phyloP scores from a whole-genome alignment of 345 rosid genomes.

The Aquilaria malaccensis region DNA sequence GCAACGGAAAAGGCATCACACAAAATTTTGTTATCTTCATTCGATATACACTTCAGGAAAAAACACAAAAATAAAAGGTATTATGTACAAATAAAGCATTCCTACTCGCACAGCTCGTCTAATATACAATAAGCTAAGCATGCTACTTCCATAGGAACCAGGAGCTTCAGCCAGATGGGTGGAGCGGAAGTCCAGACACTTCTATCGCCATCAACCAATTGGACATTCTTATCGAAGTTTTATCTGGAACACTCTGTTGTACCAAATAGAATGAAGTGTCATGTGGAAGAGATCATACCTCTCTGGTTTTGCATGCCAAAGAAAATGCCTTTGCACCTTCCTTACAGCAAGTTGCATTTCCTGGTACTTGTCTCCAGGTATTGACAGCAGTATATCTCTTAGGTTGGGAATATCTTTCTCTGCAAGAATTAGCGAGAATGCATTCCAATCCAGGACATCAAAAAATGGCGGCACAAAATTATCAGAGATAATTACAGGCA shows the following conservation, averaged over 20 bases:
- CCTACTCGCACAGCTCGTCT: neutral
- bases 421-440: constrained; percentile 64
- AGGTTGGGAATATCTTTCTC: constrained; percentile 83
- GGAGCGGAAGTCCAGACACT: no score
- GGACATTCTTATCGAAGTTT: constrained; percentile 38
- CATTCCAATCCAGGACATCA: constrained; percentile 71
- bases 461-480: constrained; percentile 90
- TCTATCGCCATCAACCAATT: neutral
- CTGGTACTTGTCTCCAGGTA: constrained; percentile 57
- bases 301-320: constrained; percentile 80
- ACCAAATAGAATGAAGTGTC: constrained; percentile 92
- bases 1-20: no score
- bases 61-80: no score
- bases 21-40: no score
- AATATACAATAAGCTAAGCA: neutral
- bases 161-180: neutral
- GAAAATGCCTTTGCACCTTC: constrained; percentile 74
- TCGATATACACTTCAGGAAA: no score
- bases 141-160: constrained; percentile 1
- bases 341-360: constrained; percentile 70
- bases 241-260: constrained; percentile 75
- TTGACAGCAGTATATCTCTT: constrained; percentile 49
- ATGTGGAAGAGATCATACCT: constrained; percentile 86
- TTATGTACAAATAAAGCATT: no score
- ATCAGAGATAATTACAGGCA: constrained; percentile 83